A percentile compares a stretch with the other conserved stretches of the same genome.
Conservation (phyloP, 1,284 basidiomycete genomes). For the Athelia psychrophila region DNA sequence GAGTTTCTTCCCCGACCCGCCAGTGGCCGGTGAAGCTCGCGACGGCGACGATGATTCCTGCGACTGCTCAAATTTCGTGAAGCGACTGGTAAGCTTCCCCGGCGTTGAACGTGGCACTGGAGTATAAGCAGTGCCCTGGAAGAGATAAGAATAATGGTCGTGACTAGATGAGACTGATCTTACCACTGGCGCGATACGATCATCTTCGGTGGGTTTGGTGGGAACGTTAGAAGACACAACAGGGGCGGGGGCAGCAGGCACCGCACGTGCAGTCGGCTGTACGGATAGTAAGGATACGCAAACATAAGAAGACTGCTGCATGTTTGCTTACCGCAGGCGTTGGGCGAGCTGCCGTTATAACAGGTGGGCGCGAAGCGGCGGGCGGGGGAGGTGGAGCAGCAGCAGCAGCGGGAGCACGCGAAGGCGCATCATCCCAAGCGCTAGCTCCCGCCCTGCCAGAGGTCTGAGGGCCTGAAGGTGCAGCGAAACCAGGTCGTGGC, state of each 20-base stretch:
- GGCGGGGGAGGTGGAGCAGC: constrained; percentile 42
- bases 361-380: constrained; percentile 46
- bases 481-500: constrained; percentile 46
- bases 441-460: constrained; percentile 45
- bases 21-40: constrained; percentile 21
- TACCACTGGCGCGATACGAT: constrained; percentile 75
- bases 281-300: constrained; percentile 8
- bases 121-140: constrained; percentile 76
- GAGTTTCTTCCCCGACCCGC: constrained; percentile 62
- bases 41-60: constrained; percentile 10
- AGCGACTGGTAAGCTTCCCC: constrained; percentile 84
- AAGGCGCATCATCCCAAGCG: constrained; percentile 55
- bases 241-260: constrained; percentile 36
- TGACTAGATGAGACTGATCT: constrained; percentile 18
- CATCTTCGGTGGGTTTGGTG: constrained; percentile 71
- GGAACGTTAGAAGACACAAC: constrained; percentile 45
- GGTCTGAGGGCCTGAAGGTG: constrained; percentile 32
- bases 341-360: constrained; percentile 4
- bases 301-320: constrained; percentile 14
- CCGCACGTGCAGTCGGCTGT: constrained; percentile 18
- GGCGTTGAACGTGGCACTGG: constrained; percentile 85
- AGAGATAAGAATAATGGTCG: constrained; percentile 2
- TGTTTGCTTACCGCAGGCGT: constrained; percentile 3
- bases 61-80: constrained; percentile 57
- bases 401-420: constrained; percentile 24